These are phyloP conservation scores for Sophora flavescens DNA, from an alignment of 306 rosid species.

Conservation along the genomic window DNA sequence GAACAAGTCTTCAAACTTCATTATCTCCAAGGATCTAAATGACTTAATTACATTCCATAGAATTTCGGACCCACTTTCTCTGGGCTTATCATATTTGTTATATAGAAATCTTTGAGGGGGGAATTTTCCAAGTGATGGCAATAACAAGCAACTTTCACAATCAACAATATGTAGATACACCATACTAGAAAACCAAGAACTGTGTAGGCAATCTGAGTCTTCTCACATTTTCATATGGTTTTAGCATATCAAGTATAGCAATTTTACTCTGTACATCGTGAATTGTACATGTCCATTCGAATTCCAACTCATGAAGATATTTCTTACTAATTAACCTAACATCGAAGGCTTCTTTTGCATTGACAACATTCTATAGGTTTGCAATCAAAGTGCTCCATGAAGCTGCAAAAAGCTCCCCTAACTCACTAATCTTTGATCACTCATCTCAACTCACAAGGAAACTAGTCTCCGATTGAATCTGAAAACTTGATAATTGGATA, in stretches of 20 bases:
- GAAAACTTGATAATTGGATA: conserved; percentile 19
- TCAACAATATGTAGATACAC: conserved; percentile 14
- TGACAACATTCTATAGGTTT: conserved; percentile 24
- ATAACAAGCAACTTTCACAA: conserved; percentile 5
- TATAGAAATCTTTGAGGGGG: conserved; percentile 32
- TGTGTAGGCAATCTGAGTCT: conserved; percentile 27
- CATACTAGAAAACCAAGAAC: conserved; percentile 12
- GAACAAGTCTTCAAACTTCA: conserved; percentile 37
- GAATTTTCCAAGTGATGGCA: conserved; percentile 40
- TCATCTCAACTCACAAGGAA: conserved; percentile 24
- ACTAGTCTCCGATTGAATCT: conserved; percentile 31
- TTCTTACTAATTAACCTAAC: conserved; percentile 20
- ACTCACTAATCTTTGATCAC: conserved; percentile 30
- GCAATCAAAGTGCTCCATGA: conserved; percentile 28
- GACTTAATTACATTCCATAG: conserved; percentile 31
- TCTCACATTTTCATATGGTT: conserved; percentile 36
- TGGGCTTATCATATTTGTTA: background rate
- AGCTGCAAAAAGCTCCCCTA: conserved; percentile 30
- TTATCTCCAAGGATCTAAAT: conserved; percentile 29
- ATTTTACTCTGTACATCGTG: conserved; percentile 3
- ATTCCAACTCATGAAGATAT: conserved; percentile 16
- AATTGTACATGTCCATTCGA: conserved; percentile 31
- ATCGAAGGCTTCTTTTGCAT: conserved; percentile 9
- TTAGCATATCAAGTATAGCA: background rate
- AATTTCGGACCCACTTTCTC: conserved; percentile 20